Conservation (phyloP, 225 moss, liverwort and hornwort genomes). For the Straminergon stramineum region DNA sequence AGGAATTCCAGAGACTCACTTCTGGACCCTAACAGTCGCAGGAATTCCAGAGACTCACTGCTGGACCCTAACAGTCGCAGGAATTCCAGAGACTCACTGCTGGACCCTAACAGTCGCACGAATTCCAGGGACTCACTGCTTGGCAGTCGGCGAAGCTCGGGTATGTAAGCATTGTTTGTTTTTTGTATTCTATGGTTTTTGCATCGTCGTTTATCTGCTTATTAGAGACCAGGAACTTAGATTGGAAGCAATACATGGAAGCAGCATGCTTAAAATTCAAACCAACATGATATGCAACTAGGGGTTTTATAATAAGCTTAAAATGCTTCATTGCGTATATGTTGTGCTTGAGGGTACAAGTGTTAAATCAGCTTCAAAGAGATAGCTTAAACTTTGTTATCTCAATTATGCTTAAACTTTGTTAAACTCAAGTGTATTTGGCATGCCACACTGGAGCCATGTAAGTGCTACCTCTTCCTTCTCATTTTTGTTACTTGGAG, state of each 20-base stretch:
- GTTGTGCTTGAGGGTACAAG: background rate
- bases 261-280: background rate
- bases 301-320: background rate
- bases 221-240: background rate
- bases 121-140: conserved; percentile 39
- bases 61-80: conserved; percentile 3
- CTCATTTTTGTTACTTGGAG: background rate
- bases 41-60: background rate
- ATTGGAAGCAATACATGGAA: background rate
- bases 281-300: background rate
- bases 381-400: background rate
- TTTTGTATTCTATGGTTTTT: background rate
- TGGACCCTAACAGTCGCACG: conserved; percentile 3
- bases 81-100: conserved; percentile 1
- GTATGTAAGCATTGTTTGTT: background rate
- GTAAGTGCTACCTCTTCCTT: background rate
- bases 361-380: too few relatives aligned
- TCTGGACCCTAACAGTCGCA: conserved; percentile 4
- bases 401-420: background rate
- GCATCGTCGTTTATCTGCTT: background rate
- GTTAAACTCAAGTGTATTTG: background rate
- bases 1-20: background rate
- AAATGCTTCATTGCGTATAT: background rate
- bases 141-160: conserved; percentile 22
- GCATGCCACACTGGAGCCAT: background rate